Conservation (phyloP, 164 flowering plant genomes). For the Houttuynia cordata region DNA sequence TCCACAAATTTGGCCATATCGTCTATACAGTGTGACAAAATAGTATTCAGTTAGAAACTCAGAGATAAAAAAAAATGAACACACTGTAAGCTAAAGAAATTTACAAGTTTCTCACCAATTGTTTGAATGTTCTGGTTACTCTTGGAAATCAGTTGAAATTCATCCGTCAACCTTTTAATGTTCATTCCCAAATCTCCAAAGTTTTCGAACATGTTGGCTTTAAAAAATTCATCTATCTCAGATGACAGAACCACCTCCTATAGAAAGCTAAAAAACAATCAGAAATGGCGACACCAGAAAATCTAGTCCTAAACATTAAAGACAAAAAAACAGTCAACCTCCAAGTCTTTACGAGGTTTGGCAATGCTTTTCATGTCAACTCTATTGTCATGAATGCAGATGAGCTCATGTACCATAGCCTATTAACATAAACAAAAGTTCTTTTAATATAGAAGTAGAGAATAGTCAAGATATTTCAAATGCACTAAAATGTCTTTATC, state of each 20-base stretch:
- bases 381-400: conserved; percentile 86
- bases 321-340: conserved; percentile 34
- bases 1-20: conserved; percentile 99
- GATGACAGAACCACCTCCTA: conserved; percentile 94
- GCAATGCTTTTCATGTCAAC: conserved; percentile 61
- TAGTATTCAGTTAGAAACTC: not conserved
- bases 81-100: not conserved
- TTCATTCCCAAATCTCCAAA: conserved; percentile 99
- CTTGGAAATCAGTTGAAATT: conserved; percentile 83
- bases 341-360: conserved; percentile 66
- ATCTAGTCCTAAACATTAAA: not conserved
- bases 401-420: conserved; percentile 98
- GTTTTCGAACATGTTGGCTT: conserved; percentile 89
- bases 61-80: not conserved
- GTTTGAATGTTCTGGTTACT: conserved; percentile 96
- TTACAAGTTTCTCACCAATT: conserved; percentile 37
- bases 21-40: conserved; percentile 41
- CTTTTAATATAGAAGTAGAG: not conserved
- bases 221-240: conserved; percentile 88
- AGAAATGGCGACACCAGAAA: not conserved
- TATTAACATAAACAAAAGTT: conserved; percentile 13
- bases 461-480: too few species aligned
- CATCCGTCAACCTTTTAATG: conserved; percentile 93
- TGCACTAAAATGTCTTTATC: too few species aligned
- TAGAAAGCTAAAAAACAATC: conserved; percentile 5